phyloP scores from a whole-genome alignment of 2,329 filamentous ascomycete genomes.

The Alternaria solani region DNA sequence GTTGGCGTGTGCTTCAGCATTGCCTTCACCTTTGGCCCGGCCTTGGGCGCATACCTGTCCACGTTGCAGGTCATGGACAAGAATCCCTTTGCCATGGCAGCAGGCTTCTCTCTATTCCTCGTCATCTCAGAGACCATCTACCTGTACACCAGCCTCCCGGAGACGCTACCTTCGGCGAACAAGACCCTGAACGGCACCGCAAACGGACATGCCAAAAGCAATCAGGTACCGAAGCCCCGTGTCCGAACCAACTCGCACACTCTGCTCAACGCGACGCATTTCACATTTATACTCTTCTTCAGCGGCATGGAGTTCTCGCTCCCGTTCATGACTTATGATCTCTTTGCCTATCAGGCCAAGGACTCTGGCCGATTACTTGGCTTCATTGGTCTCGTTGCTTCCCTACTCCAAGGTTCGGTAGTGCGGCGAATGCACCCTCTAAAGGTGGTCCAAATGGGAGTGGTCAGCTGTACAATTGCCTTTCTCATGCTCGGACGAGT shows the following conservation, averaged over 20 bases:
- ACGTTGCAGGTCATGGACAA: slow-evolving; percentile 78
- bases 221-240: slow-evolving; percentile 28
- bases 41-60: slow-evolving; percentile 85
- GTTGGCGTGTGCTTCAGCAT: slow-evolving; percentile 97
- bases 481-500: slow-evolving; percentile 82
- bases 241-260: slow-evolving; percentile 80
- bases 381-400: slow-evolving; percentile 89
- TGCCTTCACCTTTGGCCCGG: slow-evolving; percentile 95
- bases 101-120: slow-evolving; percentile 83
- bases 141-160: slow-evolving; percentile 82
- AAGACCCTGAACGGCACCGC: slow-evolving; percentile 22
- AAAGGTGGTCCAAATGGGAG: slow-evolving; percentile 78
- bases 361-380: slow-evolving; percentile 87
- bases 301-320: slow-evolving; percentile 98
- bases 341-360: slow-evolving; percentile 82
- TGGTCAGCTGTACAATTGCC: slow-evolving; percentile 77
- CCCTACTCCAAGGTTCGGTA: slow-evolving; percentile 90
- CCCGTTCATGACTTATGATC: slow-evolving; percentile 95
- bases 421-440: slow-evolving; percentile 85
- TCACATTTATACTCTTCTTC: slow-evolving; percentile 94
- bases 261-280: slow-evolving; percentile 84
- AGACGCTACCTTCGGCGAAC: slow-evolving; percentile 73
- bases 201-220: slow-evolving; percentile 30
- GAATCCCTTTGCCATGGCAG: slow-evolving; percentile 94
- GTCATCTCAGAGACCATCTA: slow-evolving; percentile 89